Evolutionary conservation across 768 basidiomycete genomes (phyloP), one percentile per base, ranked within the genome.

Genomic region (Leucocoprinus leucothites): DNA sequence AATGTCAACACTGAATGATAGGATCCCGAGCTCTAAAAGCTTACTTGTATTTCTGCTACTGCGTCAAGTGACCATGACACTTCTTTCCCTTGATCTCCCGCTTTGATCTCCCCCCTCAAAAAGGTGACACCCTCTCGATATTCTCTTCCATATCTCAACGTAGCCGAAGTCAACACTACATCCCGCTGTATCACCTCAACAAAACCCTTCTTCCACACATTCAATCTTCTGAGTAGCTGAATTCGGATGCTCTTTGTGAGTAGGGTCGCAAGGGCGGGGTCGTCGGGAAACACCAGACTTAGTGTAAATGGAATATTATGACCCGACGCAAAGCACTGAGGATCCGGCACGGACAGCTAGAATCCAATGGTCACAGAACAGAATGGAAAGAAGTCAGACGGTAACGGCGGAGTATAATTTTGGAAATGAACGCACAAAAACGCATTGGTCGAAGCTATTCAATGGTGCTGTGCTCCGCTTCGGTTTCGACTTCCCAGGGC

Each of bases 271-370:
- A 78, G 62, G n/a, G 68, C 68, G 1, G 77, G 76, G 9, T 72
- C 66, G 9, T 64, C 57, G 1, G 62, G 66, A 41, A 69, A 75
- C n/a, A 68, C 62, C 14, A 77, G 63, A 46, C 65, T 70, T 35
- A 77, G 47, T 28, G 63, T 69, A 35, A 77, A 66, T 6, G 74
- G 74, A 45, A 79, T 69, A 14, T 59, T 56, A 55, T 75, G 71
- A 8, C 77, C 76, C 5, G 77, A 72, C 22, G 75, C 59, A 59
- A 70, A 75, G 24, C 63, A 67, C 35, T 60, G 59, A 2, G 69
- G 67, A n/a, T 62, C 53, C 2, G 77, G 75, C 46, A 77, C 46
- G 6, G 71, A 72, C 24, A 76, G 61, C 77, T 79, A 52, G 8
- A 45, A 22, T 13, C 9, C 7, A 28, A 14, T 16, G 40, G 11